Conservation (phyloP, 2,329 filamentous ascomycete genomes). For the Ascochyta fabae region DNA sequence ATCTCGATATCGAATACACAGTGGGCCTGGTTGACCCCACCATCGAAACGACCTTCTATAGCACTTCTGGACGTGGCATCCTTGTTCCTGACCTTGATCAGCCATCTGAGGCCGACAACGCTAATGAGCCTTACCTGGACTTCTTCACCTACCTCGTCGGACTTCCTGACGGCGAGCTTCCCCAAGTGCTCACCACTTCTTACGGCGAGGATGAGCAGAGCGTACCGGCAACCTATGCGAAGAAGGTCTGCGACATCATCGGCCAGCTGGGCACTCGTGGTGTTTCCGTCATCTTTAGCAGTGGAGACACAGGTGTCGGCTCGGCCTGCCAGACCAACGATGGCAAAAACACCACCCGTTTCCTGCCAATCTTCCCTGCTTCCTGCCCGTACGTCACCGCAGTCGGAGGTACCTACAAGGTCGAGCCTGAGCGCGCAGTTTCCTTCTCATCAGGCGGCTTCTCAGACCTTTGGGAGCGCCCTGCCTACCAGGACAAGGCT, state of each 20-base stretch:
- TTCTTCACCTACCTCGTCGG: slow-evolving; percentile 47
- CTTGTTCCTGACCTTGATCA: slow-evolving; percentile 58
- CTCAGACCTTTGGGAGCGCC: slow-evolving; percentile 52
- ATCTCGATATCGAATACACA: slow-evolving; percentile 60
- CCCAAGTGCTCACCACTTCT: slow-evolving; percentile 47
- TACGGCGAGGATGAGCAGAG: slow-evolving; percentile 52
- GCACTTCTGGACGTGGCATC: slow-evolving; percentile 54
- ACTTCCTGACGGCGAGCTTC: slow-evolving; percentile 44
- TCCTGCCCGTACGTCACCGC: slow-evolving; percentile 57
- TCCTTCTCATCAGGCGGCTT: slow-evolving; percentile 55
- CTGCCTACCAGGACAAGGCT: slow-evolving; percentile 52
- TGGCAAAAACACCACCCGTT: slow-evolving; percentile 52
- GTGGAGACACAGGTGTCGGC: slow-evolving; percentile 50
- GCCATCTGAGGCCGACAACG: slow-evolving; percentile 49
- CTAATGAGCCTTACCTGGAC: slow-evolving; percentile 57
- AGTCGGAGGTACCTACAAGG: slow-evolving; percentile 51
- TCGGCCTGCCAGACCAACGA: slow-evolving; percentile 56
- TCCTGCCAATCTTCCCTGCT: slow-evolving; percentile 55
- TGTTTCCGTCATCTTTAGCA: slow-evolving; percentile 50
- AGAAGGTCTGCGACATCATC: slow-evolving; percentile 49
- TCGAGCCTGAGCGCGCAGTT: slow-evolving; percentile 50
- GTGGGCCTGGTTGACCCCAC: slow-evolving; percentile 52
- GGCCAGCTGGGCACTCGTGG: slow-evolving; percentile 50
- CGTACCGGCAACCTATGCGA: slow-evolving; percentile 46
- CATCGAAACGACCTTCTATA: slow-evolving; percentile 55